These are phyloP conservation scores for Paramecium primaurelia DNA, from an alignment of 73 alveolate genomes.

Conservation along the genomic window DNA sequence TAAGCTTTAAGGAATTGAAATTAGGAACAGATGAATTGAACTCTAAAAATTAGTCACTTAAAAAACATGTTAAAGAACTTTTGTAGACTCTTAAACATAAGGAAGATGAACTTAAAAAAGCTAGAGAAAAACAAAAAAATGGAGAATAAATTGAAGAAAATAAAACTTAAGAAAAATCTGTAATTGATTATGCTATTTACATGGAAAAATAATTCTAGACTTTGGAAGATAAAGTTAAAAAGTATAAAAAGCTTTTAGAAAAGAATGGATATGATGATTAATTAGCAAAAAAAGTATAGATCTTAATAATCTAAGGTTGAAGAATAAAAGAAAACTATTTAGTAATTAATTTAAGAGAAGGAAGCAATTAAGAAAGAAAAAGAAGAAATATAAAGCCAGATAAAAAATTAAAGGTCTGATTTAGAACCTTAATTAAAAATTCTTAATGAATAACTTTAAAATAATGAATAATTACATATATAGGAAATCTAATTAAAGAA, in stretches of 20 bases:
- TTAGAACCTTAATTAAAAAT: background rate
- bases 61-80: slow-evolving; percentile 21
- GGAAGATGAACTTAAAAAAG: slow-evolving; percentile 26
- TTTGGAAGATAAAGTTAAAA: slow-evolving; percentile 37
- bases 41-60: background rate
- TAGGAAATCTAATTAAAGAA: background rate
- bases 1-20: slow-evolving; percentile 12
- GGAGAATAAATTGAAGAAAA: background rate
- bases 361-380: background rate
- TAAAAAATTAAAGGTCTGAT: background rate
- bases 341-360: background rate
- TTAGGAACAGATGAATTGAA: slow-evolving; percentile 14
- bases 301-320: slow-evolving; percentile 18
- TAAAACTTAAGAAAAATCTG: background rate
- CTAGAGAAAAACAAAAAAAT: background rate
- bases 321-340: background rate
- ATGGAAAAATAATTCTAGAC: slow-evolving; percentile 29
- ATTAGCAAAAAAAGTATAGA: slow-evolving; percentile 9
- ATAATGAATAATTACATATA: background rate
- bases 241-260: slow-evolving; percentile 1
- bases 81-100: background rate
- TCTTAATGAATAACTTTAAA: background rate
- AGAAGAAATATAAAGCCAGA: background rate
- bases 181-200: slow-evolving; percentile 30
- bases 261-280: slow-evolving; percentile 39